Conservation (phyloP, 1,284 basidiomycete genomes). For the Sporisorium iseilematis-ciliati region DNA sequence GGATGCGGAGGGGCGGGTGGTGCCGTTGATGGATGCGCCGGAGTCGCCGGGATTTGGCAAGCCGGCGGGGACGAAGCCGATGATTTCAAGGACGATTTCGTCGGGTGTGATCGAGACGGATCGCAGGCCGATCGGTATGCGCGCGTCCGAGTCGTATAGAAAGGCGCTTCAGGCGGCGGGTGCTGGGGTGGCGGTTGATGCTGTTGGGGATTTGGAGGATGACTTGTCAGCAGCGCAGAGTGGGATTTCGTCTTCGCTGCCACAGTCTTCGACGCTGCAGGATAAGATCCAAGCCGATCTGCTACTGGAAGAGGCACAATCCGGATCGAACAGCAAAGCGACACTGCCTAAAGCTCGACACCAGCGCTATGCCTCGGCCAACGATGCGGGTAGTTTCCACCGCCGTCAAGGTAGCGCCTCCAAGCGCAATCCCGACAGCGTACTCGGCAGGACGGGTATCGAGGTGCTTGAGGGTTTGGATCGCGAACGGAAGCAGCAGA, state of each 20-base stretch:
- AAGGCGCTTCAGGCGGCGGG: conserved; percentile 38
- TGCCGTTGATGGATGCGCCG: background rate
- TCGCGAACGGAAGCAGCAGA: conserved; percentile 29
- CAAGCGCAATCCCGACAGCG: conserved; percentile 11
- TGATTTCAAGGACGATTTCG: conserved; percentile 16
- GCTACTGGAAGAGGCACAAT: background rate
- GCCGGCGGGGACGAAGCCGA: conserved; percentile 1
- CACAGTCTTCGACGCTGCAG: conserved; percentile 25
- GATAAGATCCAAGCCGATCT: conserved; percentile 20
- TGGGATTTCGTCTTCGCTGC: conserved; percentile 40
- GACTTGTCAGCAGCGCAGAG: background rate
- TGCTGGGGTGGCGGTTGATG: background rate
- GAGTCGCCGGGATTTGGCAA: conserved; percentile 2
- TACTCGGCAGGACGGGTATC: conserved; percentile 51
- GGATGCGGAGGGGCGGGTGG: conserved; percentile 11
- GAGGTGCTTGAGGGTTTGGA: conserved; percentile 59
- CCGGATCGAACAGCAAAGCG: background rate
- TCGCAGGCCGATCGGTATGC: conserved; percentile 37
- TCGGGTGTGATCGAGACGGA: conserved; percentile 27
- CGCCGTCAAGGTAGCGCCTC: conserved; percentile 14
- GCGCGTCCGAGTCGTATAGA: conserved; percentile 47
- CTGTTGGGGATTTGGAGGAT: conserved; percentile 4
- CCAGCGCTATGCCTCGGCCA: conserved; percentile 32
- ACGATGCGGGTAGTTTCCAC: conserved; percentile 23
- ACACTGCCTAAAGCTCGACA: conserved; percentile 6